phyloP scores from a whole-genome alignment of 108 stramenopile species.

The Schizochytrium sp. region DNA sequence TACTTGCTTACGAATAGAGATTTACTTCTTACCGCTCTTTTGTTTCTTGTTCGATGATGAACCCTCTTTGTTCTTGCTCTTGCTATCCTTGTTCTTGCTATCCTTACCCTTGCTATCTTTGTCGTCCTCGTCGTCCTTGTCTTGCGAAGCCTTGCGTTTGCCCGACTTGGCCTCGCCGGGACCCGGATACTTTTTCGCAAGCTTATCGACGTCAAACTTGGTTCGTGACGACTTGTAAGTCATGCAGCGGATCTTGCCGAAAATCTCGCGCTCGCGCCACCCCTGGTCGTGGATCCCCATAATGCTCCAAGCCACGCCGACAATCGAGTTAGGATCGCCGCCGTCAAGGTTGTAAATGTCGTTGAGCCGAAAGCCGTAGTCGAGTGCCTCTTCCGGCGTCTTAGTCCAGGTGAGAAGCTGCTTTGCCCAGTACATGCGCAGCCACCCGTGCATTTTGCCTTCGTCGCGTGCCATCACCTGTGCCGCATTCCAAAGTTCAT shows the following conservation, averaged over 20 bases:
- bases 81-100: background rate
- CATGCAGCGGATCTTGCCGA: constrained; percentile 97
- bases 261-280: constrained; percentile 78
- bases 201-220: constrained; percentile 81
- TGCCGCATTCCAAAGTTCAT: constrained; percentile 98
- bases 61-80: background rate
- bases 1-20: too few species aligned
- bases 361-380: constrained; percentile 80
- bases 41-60: background rate
- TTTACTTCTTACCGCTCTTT: background rate
- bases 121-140: background rate
- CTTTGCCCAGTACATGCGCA: constrained; percentile 99
- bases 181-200: constrained; percentile 55
- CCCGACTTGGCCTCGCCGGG: background rate
- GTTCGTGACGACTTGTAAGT: constrained; percentile 89
- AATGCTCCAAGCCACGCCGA: constrained; percentile 90
- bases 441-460: constrained; percentile 95
- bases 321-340: constrained; percentile 90
- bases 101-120: background rate
- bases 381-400: constrained; percentile 67
- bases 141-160: background rate
- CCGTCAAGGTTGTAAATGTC: constrained; percentile 94
- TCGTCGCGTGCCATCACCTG: constrained; percentile 77
- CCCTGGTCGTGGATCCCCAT: constrained; percentile 94
- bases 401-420: constrained; percentile 95